These are phyloP conservation scores for Musa schizocarpa DNA, from an alignment of 176 grass and related monocot species.

Conservation along the genomic window DNA sequence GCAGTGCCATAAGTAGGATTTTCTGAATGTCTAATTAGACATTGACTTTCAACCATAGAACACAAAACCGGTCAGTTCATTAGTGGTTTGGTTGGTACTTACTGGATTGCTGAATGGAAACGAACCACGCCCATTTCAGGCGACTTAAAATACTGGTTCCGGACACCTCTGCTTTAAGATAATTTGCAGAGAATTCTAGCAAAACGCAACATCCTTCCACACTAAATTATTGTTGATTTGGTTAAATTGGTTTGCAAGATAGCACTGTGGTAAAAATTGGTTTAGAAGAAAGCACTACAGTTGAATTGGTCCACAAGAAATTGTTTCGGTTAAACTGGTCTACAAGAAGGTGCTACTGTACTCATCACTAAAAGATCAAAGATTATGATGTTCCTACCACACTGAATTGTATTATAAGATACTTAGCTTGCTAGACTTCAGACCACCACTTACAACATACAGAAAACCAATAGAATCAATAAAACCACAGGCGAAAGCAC, in stretches of 20 bases:
- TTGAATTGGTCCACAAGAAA: neutral
- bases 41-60: no score
- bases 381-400: neutral
- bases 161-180: no score
- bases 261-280: no score
- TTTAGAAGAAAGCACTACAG: neutral
- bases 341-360: neutral
- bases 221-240: neutral
- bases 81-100: no score
- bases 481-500: neutral
- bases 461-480: neutral
- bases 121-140: no score
- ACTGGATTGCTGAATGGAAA: no score
- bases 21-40: no score
- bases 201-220: neutral
- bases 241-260: no score
- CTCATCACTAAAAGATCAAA: neutral
- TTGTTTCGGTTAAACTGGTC: neutral
- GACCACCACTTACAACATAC: neutral
- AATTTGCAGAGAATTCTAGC: neutral
- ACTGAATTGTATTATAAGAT: neutral
- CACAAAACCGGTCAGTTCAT: no score
- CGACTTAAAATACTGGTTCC: no score
- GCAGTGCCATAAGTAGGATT: no score
- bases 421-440: neutral